Conservation (phyloP, 2,329 filamentous ascomycete species). For the Tympanopsis confertula region DNA sequence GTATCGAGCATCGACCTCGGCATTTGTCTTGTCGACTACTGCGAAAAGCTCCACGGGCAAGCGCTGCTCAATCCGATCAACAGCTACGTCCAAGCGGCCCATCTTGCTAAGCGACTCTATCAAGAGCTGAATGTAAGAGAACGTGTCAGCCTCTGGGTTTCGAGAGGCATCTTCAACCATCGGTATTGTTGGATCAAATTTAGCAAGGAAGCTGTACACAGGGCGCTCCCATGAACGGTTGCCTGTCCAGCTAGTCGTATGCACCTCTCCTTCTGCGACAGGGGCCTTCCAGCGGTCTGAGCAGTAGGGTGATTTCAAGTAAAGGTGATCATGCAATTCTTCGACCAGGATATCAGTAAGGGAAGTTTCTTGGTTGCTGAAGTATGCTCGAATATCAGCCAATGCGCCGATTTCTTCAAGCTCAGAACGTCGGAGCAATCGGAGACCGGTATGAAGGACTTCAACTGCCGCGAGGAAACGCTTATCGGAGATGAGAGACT, state of each 20-base stretch:
- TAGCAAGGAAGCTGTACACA: conserved; percentile 48
- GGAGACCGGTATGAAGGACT: conserved; percentile 74
- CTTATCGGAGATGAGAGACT: conserved; percentile 92
- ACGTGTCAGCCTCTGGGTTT: conserved; percentile 91
- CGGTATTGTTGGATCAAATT: conserved; percentile 44
- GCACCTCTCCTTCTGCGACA: conserved; percentile 17
- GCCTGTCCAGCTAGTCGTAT: conserved; percentile 36
- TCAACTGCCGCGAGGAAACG: conserved; percentile 87
- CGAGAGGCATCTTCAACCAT: conserved; percentile 79
- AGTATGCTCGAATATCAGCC: conserved; percentile 73
- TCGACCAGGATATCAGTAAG: conserved; percentile 94
- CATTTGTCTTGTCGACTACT: conserved; percentile 88
- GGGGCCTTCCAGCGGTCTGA: conserved; percentile 89
- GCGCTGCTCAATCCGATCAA: conserved; percentile 84
- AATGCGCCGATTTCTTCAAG: conserved; percentile 85
- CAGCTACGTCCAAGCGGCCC: conserved; percentile 70
- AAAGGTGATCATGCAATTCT: conserved; percentile 91
- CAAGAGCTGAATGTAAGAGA: conserved; percentile 79
- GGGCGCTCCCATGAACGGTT: conserved; percentile 28
- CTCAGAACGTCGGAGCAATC: conserved; percentile 74
- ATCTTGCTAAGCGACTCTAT: conserved; percentile 86
- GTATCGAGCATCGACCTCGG: conserved; percentile 84
- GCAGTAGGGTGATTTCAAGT: conserved; percentile 94
- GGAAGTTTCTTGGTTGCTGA: conserved; percentile 83
- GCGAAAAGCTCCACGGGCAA: conserved; percentile 87